Percentiles rank a stretch among this genome's conserved stretches.
Conservation (phyloP, 257 asterid species). For the Paraleonurus japonicus region DNA sequence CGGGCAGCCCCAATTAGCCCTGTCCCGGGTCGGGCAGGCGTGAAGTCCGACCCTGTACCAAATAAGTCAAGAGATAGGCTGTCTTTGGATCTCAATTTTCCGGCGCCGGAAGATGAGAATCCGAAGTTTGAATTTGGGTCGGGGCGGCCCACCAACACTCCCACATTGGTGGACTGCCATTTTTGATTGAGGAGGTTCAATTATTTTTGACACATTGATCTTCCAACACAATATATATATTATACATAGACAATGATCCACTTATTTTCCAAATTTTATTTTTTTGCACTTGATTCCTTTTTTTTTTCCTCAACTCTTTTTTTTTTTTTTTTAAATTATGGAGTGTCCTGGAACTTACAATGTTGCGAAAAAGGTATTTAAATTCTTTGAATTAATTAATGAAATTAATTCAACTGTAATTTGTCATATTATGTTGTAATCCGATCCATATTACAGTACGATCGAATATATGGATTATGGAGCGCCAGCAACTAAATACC, state of each 20-base stretch:
- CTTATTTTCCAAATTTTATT: background rate
- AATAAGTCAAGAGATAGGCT: too few relatives aligned
- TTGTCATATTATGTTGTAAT: too few relatives aligned
- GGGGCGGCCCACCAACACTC: too few relatives aligned
- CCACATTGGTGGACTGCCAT: constrained; percentile 54
- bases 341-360: background rate
- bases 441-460: too few relatives aligned
- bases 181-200: constrained; percentile 35
- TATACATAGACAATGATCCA: background rate
- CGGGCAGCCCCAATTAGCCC: constrained; percentile 28
- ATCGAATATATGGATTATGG: too few relatives aligned
- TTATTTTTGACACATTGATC: constrained; percentile 26
- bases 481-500: too few relatives aligned
- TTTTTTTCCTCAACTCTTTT: too few relatives aligned
- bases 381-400: background rate
- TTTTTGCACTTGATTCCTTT: background rate
- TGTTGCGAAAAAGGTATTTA: too few relatives aligned
- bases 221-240: constrained; percentile 2
- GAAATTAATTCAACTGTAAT: background rate
- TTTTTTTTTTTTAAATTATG: background rate
- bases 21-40: background rate
- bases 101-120: constrained; percentile 59
- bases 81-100: constrained; percentile 75
- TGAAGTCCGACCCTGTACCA: constrained; percentile 4
- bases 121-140: constrained; percentile 28